Evolutionary conservation across 495 filamentous ascomycete genomes (phyloP).

Genomic region (Aspergillus conjunctus): DNA sequence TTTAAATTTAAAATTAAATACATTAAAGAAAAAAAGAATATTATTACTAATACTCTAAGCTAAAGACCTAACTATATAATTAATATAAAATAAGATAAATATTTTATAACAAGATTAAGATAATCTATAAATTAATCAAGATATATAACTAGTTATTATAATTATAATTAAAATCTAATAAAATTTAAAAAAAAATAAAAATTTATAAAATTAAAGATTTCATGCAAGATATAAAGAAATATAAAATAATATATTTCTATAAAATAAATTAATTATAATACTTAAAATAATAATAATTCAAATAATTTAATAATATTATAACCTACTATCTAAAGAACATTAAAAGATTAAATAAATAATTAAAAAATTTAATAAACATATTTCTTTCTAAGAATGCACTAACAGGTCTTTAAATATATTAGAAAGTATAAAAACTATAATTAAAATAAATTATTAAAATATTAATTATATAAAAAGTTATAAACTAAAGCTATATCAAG

Average conservation of each 20-base stretch:
- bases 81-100: slow-evolving; percentile 4
- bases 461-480: slow-evolving; percentile 12
- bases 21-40: slow-evolving; percentile 12
- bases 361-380: slow-evolving; percentile 15
- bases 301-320: slow-evolving; percentile 17
- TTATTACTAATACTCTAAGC: slow-evolving; percentile 5
- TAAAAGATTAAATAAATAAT: neutral
- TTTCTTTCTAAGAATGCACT: neutral
- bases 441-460: slow-evolving; percentile 14
- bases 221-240: too few species aligned
- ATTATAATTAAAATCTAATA: neutral
- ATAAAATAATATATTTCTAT: neutral
- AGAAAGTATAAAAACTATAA: slow-evolving; percentile 15
- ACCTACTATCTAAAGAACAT: neutral
- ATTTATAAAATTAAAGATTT: too few species aligned
- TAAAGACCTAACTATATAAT: slow-evolving; percentile 10
- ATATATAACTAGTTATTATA: slow-evolving; percentile 10
- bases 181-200: too few species aligned
- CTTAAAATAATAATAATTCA: slow-evolving; percentile 9
- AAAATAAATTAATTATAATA: slow-evolving; percentile 18
- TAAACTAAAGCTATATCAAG: slow-evolving; percentile 10
- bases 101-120: slow-evolving; percentile 2
- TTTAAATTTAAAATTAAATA: slow-evolving; percentile 4
- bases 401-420: slow-evolving; percentile 8
- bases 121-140: slow-evolving; percentile 11